Conservation (phyloP, 345 rosid genomes). For the Eucalyptus decipiens region DNA sequence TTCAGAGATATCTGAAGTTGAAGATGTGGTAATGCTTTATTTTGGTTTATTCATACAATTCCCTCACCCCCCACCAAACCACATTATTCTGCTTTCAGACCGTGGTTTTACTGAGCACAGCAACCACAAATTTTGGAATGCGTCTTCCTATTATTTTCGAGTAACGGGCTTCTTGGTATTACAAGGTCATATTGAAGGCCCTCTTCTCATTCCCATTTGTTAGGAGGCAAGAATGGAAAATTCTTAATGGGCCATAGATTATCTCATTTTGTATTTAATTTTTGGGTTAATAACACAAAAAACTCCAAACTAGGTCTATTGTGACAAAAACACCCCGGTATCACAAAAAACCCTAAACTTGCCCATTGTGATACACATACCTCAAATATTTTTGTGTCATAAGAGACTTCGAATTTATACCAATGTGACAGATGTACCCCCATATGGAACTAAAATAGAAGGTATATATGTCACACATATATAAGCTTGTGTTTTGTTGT, state of each 20-base stretch:
- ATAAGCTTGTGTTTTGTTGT: neutral
- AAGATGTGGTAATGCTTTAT: slow-evolving; percentile 45
- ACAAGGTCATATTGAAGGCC: neutral
- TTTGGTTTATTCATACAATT: neutral
- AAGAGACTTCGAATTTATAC: neutral
- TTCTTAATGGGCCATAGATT: neutral
- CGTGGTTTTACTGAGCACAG: neutral
- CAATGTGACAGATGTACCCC: neutral
- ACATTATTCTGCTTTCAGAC: neutral
- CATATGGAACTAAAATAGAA: neutral
- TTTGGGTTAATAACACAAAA: too few relatives aligned
- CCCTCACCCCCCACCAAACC: neutral
- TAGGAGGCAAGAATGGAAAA: neutral
- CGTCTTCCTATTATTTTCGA: neutral
- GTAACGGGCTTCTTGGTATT: neutral
- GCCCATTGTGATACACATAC: neutral
- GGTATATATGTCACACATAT: neutral
- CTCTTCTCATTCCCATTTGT: neutral
- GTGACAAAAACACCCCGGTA: neutral
- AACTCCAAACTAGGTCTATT: neutral
- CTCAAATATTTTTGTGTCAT: neutral
- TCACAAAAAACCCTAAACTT: neutral
- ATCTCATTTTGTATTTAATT: neutral
- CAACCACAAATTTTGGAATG: neutral
- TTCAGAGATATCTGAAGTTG: slow-evolving; percentile 84